Evolutionary conservation across 2,329 filamentous ascomycete genomes (phyloP).

Genomic region (Aspergillus pseudoterreus): DNA sequence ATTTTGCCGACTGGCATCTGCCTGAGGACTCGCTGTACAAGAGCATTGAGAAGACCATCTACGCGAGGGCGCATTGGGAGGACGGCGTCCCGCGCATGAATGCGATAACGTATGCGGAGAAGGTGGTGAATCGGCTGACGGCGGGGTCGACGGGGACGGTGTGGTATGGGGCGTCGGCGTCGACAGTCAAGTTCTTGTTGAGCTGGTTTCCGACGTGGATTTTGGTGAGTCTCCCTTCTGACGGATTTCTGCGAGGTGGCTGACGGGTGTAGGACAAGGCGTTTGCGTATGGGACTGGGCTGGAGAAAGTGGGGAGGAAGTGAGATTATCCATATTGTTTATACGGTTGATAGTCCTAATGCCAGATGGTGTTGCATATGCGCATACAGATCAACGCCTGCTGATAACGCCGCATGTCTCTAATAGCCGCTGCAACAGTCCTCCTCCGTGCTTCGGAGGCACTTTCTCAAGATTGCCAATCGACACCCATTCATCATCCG

Average conservation of each 20-base stretch:
- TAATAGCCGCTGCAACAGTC: not conserved
- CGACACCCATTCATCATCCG: not conserved
- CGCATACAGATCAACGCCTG: too few relatives aligned
- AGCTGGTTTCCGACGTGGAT: not conserved
- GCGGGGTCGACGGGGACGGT: constrained; percentile 9
- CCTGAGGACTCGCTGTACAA: constrained; percentile 18
- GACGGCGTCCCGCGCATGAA: constrained; percentile 9
- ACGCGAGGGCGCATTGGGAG: constrained; percentile 5
- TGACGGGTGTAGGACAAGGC: not conserved
- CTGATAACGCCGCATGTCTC: not conserved
- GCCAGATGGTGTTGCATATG: too few relatives aligned
- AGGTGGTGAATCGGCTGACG: constrained; percentile 10
- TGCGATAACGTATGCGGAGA: constrained; percentile 5
- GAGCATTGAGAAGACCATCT: constrained; percentile 13
- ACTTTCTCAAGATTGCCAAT: not conserved
- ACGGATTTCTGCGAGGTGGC: not conserved
- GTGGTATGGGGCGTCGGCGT: constrained; percentile 11
- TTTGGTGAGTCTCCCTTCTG: not conserved
- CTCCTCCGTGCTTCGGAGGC: not conserved
- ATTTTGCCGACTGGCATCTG: constrained; percentile 15
- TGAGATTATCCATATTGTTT: too few relatives aligned
- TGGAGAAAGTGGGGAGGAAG: not conserved
- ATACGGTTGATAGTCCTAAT: too few relatives aligned
- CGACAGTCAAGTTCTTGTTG: not conserved
- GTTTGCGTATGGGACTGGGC: not conserved